Percentiles rank a stretch among this genome's conserved stretches.
phyloP scores from a whole-genome alignment of 192 early-diverging fungal species.

The Allomyces javanicus region DNA sequence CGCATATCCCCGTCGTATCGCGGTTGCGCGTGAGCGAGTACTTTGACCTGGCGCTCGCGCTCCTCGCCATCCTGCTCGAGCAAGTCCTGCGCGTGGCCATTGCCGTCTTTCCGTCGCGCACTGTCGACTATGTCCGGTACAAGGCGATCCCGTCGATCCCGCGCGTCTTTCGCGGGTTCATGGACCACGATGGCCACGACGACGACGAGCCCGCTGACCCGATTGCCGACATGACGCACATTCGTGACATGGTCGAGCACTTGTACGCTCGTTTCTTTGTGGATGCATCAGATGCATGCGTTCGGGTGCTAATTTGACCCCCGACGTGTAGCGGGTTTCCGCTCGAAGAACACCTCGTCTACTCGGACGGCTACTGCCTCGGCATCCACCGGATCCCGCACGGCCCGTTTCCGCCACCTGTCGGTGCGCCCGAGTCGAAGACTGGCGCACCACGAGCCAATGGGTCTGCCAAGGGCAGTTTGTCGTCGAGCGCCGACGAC shows the following conservation, averaged over 20 bases:
- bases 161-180: slow-evolving; percentile 10
- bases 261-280: slow-evolving; percentile 11
- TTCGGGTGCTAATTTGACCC: neutral
- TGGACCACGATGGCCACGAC: slow-evolving; percentile 1
- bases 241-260: slow-evolving; percentile 24
- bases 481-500: too few relatives aligned
- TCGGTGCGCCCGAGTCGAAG: too few relatives aligned
- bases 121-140: slow-evolving; percentile 5
- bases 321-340: slow-evolving; percentile 51
- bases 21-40: slow-evolving; percentile 14
- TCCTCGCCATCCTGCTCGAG: slow-evolving; percentile 13
- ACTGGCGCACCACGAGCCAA: too few relatives aligned
- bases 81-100: slow-evolving; percentile 8
- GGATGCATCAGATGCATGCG: neutral
- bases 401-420: slow-evolving; percentile 3
- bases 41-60: slow-evolving; percentile 11
- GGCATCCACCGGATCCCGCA: slow-evolving; percentile 60
- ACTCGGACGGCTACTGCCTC: slow-evolving; percentile 71
- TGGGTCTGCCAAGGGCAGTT: too few relatives aligned
- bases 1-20: slow-evolving; percentile 15
- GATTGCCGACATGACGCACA: slow-evolving; percentile 15
- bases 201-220: slow-evolving; percentile 13
- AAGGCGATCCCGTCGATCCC: neutral
- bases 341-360: slow-evolving; percentile 63
- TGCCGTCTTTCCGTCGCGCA: slow-evolving; percentile 8